Base-by-base conservation (phyloP, 2,329 filamentous ascomycete species). In the Hypoxylon sp. region DNA sequence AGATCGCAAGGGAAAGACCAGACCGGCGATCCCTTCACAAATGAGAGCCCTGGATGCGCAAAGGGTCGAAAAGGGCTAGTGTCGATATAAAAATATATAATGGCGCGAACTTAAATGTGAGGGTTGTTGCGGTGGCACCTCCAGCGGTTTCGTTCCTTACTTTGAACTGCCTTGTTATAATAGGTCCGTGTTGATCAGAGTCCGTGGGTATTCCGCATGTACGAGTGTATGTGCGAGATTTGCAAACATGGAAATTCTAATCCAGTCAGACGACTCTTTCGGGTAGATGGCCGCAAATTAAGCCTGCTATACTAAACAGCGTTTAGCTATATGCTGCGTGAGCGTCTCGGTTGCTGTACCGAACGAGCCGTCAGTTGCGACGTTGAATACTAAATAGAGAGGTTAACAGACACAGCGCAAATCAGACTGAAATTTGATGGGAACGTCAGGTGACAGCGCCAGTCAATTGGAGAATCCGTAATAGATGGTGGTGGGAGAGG, bases 1-100 rank as follows among this genome's bases (percentile, higher is more conserved):
- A 72, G 69, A 71, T 71, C 69, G 69, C 65, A 69, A 67, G 67
- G 70, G 66, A 63, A 60, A 52, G 57, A 65, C 60, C 55, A 73
- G 55, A 54, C 58, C 55, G 67, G 52, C 68, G 69, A 70, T 69
- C 68, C 46, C 68, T 61, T 66, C 48, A 43, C 61, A 63, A 65
- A 48, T 39, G 45, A 12, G 58, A 65, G 67, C 51, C 46, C 41
- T 48, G 51, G 46, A 55, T 60, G 45, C 29, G 47, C 16, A 53
- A 32, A 48, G 34, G 12, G 29, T 59, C 63, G 11, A 68, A 68
- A 65, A 55, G 37, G 68, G 55, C 50, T 71, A 71, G 68, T 66
- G 55, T 46, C 47, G 58, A 60, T 68, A 65, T 62, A 65, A 61
- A 65, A 59, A 63, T 43, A 69, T 60, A 64, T 56, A 56, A 60